These are phyloP conservation scores for Allantophomopsis cytisporea DNA, from an alignment of 2,329 filamentous ascomycete species.

Conservation along the genomic window DNA sequence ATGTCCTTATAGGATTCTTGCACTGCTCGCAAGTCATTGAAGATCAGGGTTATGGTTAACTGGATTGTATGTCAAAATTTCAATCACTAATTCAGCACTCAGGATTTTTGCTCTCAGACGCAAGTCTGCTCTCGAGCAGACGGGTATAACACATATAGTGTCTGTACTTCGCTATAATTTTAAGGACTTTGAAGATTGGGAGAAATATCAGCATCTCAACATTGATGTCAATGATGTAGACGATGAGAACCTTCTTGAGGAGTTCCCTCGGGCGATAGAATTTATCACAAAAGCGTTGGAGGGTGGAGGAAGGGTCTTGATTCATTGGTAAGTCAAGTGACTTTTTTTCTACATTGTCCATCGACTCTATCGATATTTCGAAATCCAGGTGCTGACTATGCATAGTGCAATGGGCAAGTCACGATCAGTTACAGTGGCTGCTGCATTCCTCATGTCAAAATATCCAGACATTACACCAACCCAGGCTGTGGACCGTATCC, in stretches of 20 bases:
- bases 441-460: conserved; percentile 73
- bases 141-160: conserved; percentile 80
- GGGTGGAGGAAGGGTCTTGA: conserved; percentile 46
- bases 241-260: conserved; percentile 72
- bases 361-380: background rate
- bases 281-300: conserved; percentile 72
- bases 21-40: background rate
- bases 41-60: background rate
- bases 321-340: conserved; percentile 49
- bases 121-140: conserved; percentile 52
- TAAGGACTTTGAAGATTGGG: conserved; percentile 38
- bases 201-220: conserved; percentile 56
- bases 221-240: conserved; percentile 87
- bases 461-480: conserved; percentile 30
- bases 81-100: conserved; percentile 9
- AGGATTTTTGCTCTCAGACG: conserved; percentile 72
- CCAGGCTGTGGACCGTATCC: conserved; percentile 56
- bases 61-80: background rate
- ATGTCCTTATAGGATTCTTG: no score
- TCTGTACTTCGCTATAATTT: conserved; percentile 59
- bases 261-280: conserved; percentile 63
- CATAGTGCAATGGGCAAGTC: conserved; percentile 90
- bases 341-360: background rate
- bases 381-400: conserved; percentile 5
- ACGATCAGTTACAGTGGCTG: conserved; percentile 69